Percentiles rank a stretch among this genome's conserved stretches.
Conservation (phyloP, 441 rosid species). For the Pelargonium cotyledonis region DNA sequence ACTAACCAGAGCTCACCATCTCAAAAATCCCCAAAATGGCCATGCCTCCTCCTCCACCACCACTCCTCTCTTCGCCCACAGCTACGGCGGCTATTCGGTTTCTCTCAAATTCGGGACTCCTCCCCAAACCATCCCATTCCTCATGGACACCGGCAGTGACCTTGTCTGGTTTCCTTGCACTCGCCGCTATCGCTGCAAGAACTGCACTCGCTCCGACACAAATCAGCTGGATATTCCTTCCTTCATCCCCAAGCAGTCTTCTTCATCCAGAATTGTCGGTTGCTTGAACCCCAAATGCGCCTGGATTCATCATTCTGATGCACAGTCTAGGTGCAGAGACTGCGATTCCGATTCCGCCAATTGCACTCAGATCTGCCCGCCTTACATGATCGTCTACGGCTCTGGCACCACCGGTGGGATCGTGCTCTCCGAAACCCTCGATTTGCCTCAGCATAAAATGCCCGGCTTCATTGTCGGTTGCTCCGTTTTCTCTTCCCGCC, state of each 20-base stretch:
- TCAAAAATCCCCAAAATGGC: slow-evolving; percentile 23
- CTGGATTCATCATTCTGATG: slow-evolving; percentile 29
- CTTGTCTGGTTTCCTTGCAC: slow-evolving; percentile 57
- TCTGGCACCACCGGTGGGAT: slow-evolving; percentile 46
- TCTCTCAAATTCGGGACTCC: slow-evolving; percentile 43
- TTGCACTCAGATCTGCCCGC: slow-evolving; percentile 36
- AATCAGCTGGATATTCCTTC: slow-evolving; percentile 15
- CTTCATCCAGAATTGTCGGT: slow-evolving; percentile 32
- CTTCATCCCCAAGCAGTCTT: slow-evolving; percentile 33
- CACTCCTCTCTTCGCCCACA: slow-evolving; percentile 28
- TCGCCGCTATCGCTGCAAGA: slow-evolving; percentile 36
- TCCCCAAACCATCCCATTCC: slow-evolving; percentile 38
- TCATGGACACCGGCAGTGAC: slow-evolving; percentile 56
- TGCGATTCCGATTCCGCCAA: slow-evolving; percentile 11
- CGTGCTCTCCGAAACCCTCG: slow-evolving; percentile 31
- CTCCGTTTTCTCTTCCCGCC: slow-evolving; percentile 38
- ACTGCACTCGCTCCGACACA: slow-evolving; percentile 23
- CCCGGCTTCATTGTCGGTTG: slow-evolving; percentile 46
- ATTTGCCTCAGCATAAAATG: slow-evolving; percentile 17
- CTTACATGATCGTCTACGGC: slow-evolving; percentile 41
- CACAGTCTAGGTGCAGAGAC: slow-evolving; percentile 16
- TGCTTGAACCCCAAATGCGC: slow-evolving; percentile 40
- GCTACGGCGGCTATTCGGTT: slow-evolving; percentile 37
- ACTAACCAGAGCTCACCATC: slow-evolving; percentile 31
- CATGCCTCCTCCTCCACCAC: slow-evolving; percentile 16